phyloP scores from a whole-genome alignment of 192 early-diverging fungal species.

The Gryganskiella cystojenkinii region DNA sequence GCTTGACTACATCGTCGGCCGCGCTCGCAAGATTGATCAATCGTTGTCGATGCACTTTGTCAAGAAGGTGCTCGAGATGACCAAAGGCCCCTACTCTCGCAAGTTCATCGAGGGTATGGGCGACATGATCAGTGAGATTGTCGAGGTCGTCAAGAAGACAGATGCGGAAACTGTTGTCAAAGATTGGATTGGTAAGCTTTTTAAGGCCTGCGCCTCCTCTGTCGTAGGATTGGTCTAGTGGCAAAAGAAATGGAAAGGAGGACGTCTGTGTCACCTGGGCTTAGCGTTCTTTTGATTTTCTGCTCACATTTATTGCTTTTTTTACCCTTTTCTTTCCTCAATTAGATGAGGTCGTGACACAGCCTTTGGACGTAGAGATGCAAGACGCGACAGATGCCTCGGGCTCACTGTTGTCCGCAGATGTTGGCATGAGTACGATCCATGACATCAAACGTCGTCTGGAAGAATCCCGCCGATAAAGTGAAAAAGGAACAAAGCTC shows the following conservation, averaged over 20 bases:
- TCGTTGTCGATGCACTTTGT: slow-evolving; percentile 77
- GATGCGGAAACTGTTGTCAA: slow-evolving; percentile 40
- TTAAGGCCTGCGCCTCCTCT: slow-evolving; percentile 8
- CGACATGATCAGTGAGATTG: slow-evolving; percentile 53
- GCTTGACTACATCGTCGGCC: slow-evolving; percentile 65
- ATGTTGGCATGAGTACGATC: slow-evolving; percentile 26
- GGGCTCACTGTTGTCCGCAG: background rate
- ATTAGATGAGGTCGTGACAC: background rate
- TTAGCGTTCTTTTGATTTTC: no score
- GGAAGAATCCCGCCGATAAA: slow-evolving; percentile 39
- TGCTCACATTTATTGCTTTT: slow-evolving; percentile 8
- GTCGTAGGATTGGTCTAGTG: background rate
- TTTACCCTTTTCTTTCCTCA: background rate
- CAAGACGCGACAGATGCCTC: slow-evolving; percentile 18
- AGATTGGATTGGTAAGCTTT: slow-evolving; percentile 48
- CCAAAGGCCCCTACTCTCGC: slow-evolving; percentile 52
- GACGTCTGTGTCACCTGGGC: no score
- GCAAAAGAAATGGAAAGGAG: no score
- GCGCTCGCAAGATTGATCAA: slow-evolving; percentile 70
- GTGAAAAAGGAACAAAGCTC: no score
- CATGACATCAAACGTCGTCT: slow-evolving; percentile 34
- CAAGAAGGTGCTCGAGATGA: slow-evolving; percentile 61
- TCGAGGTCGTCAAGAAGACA: slow-evolving; percentile 53
- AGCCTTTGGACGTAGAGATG: background rate
- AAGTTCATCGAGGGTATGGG: slow-evolving; percentile 58